A percentile compares a stretch with the other conserved stretches of the same genome.
These are phyloP conservation scores for Cryphonectria radicalis DNA, from an alignment of 2,329 filamentous ascomycete genomes.

Conservation along the genomic window DNA sequence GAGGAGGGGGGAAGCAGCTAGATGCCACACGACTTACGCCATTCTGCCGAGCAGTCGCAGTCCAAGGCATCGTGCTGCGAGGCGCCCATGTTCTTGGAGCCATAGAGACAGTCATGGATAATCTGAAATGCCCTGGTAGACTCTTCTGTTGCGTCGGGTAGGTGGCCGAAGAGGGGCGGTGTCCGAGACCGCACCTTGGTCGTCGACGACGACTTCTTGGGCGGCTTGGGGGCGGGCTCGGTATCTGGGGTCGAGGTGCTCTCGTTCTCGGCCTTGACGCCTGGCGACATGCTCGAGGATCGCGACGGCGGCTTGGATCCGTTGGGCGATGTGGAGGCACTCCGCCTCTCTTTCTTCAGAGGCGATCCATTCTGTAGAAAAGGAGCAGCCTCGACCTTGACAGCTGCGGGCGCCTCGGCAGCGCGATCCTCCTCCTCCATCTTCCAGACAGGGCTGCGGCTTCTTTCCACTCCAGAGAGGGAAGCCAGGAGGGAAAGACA, in stretches of 20 bases:
- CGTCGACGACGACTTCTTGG: slow-evolving; percentile 68
- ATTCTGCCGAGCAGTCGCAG: slow-evolving; percentile 94
- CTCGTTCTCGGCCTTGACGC: slow-evolving; percentile 52
- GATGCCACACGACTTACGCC: slow-evolving; percentile 68
- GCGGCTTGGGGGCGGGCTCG: slow-evolving; percentile 68
- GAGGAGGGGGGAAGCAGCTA: slow-evolving; percentile 14
- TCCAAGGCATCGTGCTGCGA: slow-evolving; percentile 90
- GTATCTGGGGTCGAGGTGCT: slow-evolving; percentile 54
- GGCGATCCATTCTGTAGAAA: slow-evolving; percentile 41
- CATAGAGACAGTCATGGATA: slow-evolving; percentile 86
- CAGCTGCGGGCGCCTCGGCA: slow-evolving; percentile 32
- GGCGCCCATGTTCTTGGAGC: slow-evolving; percentile 86
- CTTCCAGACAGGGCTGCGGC: slow-evolving; percentile 21
- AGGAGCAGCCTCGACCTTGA: slow-evolving; percentile 49
- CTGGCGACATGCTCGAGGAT: slow-evolving; percentile 50
- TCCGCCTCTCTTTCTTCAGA: slow-evolving; percentile 47
- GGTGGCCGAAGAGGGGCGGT: slow-evolving; percentile 70
- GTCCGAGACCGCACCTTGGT: slow-evolving; percentile 65
- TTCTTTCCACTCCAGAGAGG: slow-evolving; percentile 5
- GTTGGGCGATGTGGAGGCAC: slow-evolving; percentile 46
- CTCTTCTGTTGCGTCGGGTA: slow-evolving; percentile 78
- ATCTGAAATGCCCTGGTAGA: slow-evolving; percentile 78
- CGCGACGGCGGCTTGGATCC: slow-evolving; percentile 44
- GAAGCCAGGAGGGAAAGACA: background rate
- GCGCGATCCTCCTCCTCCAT: slow-evolving; percentile 38